Percentiles rank a stretch among this genome's conserved stretches.
Conservation (phyloP, 2,329 filamentous ascomycete species). For the Emericellopsis cladophorae region DNA sequence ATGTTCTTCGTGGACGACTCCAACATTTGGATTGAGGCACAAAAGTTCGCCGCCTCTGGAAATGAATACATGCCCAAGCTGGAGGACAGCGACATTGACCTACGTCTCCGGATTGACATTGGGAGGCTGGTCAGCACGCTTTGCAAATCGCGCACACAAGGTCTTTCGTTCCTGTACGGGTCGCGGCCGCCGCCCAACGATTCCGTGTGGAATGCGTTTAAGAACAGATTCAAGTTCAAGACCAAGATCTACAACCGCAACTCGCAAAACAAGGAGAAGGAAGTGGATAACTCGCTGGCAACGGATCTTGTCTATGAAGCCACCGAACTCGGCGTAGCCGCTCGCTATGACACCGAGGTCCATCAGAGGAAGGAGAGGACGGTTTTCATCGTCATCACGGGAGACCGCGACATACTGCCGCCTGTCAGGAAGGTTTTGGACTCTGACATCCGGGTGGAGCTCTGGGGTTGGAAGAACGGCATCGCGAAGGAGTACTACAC, state of each 20-base stretch:
- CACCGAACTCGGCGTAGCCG: slow-evolving; percentile 3
- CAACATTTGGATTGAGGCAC: slow-evolving; percentile 11
- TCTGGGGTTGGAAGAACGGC: slow-evolving; percentile 12
- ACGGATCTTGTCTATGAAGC: slow-evolving; percentile 7
- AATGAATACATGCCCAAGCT: slow-evolving; percentile 5
- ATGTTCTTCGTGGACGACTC: slow-evolving; percentile 11
- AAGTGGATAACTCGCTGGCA: slow-evolving; percentile 13
- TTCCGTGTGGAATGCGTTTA: slow-evolving; percentile 6
- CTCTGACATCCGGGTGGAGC: slow-evolving; percentile 9
- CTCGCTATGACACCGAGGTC: slow-evolving; percentile 1
- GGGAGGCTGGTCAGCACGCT: slow-evolving; percentile 7
- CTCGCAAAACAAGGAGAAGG: slow-evolving; percentile 10
- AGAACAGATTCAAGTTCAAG: slow-evolving; percentile 7
- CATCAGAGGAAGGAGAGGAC: slow-evolving; percentile 3
- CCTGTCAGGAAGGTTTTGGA: slow-evolving; percentile 7
- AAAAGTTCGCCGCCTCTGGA: slow-evolving; percentile 8
- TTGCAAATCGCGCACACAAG: slow-evolving; percentile 5
- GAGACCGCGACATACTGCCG: slow-evolving; percentile 13
- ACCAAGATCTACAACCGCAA: slow-evolving; percentile 8
- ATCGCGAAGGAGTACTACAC: slow-evolving; percentile 8
- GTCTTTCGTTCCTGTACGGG: slow-evolving; percentile 9
- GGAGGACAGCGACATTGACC: slow-evolving; percentile 8
- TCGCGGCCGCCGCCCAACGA: slow-evolving; percentile 12
- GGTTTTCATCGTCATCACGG: slow-evolving; percentile 10
- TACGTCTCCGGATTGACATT: slow-evolving; percentile 7